These are phyloP conservation scores for Cyberlindnera amylophila DNA, from an alignment of 805 yeast genomes.

Conservation along the genomic window DNA sequence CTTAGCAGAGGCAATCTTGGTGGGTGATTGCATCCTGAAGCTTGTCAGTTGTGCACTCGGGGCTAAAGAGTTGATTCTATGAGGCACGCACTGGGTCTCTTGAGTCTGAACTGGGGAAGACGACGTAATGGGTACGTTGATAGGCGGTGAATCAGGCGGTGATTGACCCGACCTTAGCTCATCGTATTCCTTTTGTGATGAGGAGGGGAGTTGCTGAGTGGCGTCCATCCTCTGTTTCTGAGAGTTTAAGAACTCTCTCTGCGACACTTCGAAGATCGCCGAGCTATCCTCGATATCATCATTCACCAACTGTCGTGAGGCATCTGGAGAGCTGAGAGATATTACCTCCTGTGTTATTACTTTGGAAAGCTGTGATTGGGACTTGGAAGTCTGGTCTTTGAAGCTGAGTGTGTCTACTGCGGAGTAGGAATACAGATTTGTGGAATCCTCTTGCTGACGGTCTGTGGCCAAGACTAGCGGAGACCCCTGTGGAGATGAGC, in stretches of 20 bases:
- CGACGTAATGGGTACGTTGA: conserved; percentile 2
- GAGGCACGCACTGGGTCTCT: background rate
- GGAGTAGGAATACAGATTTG: conserved; percentile 3
- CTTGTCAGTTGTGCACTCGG: conserved; percentile 26
- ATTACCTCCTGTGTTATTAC: conserved; percentile 1
- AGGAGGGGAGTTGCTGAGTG: background rate
- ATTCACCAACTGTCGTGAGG: background rate
- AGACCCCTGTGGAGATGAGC: conserved; percentile 21
- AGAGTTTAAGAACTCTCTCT: conserved; percentile 13
- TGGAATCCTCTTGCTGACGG: conserved; percentile 6
- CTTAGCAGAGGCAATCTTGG: conserved; percentile 11
- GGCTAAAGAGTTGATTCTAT: background rate
- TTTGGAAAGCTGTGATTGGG: background rate
- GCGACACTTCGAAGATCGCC: conserved; percentile 16
- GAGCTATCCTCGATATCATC: conserved; percentile 7
- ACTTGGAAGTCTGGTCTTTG: background rate
- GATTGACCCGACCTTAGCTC: conserved; percentile 16
- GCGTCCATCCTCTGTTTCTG: conserved; percentile 7
- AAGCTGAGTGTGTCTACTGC: background rate
- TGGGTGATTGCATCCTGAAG: conserved; percentile 25
- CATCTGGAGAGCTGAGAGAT: conserved; percentile 3
- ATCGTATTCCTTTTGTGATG: conserved; percentile 8
- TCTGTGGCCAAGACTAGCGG: conserved; percentile 16
- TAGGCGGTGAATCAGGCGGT: conserved; percentile 3
- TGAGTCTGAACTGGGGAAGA: conserved; percentile 10